phyloP scores from a whole-genome alignment of 2,329 filamentous ascomycete species.

The Neonectria hederae region DNA sequence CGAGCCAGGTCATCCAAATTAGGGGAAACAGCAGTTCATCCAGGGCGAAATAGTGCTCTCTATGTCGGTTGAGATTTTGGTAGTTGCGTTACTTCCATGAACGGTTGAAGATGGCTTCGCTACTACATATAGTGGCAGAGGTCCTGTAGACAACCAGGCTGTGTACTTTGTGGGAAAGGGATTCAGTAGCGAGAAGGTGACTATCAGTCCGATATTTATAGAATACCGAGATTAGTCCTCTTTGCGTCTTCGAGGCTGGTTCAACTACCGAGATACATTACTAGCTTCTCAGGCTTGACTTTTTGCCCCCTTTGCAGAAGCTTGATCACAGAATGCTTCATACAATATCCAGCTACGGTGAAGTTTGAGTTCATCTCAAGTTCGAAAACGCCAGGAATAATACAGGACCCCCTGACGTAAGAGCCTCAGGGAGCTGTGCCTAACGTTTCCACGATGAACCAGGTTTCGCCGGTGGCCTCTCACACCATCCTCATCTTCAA shows the following conservation, averaged over 20 bases:
- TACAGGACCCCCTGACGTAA: background rate
- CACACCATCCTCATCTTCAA: background rate
- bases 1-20: conserved; percentile 15
- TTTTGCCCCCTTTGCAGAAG: too few species aligned
- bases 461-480: background rate
- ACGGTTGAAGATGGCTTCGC: conserved; percentile 33
- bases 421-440: background rate
- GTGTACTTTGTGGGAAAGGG: conserved; percentile 15
- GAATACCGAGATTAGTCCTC: background rate
- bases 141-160: background rate
- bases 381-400: background rate
- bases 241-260: background rate
- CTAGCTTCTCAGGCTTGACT: too few species aligned
- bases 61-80: conserved; percentile 33
- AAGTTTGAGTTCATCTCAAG: background rate
- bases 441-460: background rate
- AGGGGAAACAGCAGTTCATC: conserved; percentile 35
- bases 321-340: background rate
- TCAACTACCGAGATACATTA: background rate
- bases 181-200: conserved; percentile 7
- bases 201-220: conserved; percentile 6
- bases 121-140: background rate
- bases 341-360: background rate
- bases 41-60: conserved; percentile 41
- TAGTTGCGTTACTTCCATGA: conserved; percentile 33